Evolutionary conservation across 2,329 filamentous ascomycete genomes (phyloP), one percentile per base, ranked within the genome.

Genomic region (Byssothecium circinans): DNA sequence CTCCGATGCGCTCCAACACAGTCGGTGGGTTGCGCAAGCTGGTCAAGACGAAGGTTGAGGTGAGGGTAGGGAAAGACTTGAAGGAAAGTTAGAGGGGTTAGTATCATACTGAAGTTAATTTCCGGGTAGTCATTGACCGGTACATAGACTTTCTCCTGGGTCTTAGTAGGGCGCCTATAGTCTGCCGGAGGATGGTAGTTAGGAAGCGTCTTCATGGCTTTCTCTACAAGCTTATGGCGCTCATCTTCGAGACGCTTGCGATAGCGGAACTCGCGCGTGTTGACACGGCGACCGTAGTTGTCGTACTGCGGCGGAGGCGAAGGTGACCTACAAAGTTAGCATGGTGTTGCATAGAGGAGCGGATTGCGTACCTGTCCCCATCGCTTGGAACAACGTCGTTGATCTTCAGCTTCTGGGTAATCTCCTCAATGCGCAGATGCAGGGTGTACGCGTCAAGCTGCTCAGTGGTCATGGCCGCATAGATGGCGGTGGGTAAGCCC

Each of bases 71-170:
- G 75, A 78, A 68, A 70, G 62, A 50, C 53, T 59, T 54, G 58
- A 65, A 64, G 67, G 73, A 71, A 73, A 71, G 67, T 67, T 67
- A 68, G 85, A 91, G 90, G 91, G 90, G 96, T 96, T 96, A 91
- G 87, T 91, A 94, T 92, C 92, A 92, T 96, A 99, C 94, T 99
- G 90, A 99, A 99, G 87, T 99, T 99, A 86, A 99, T 97, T 77
- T 99, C 94, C 82, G 94, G 94, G 75, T 99, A 99, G 77, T 99
- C 94, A 84, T 99, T 99, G 80, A 99, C 94, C 74, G 94, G 94
- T 75, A 99, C 94, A 74, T 99, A 99, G 88, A 99, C 95, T 82
- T 99, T 99, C 82, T 99, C 94, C 78, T 99, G 94, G 72, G 94
- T 99, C 88, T 99, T 99, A 74, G 92, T 97, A 54, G 94, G 94